Conservation (phyloP, 1,284 basidiomycete genomes). For the Leccinum pachyderme region DNA sequence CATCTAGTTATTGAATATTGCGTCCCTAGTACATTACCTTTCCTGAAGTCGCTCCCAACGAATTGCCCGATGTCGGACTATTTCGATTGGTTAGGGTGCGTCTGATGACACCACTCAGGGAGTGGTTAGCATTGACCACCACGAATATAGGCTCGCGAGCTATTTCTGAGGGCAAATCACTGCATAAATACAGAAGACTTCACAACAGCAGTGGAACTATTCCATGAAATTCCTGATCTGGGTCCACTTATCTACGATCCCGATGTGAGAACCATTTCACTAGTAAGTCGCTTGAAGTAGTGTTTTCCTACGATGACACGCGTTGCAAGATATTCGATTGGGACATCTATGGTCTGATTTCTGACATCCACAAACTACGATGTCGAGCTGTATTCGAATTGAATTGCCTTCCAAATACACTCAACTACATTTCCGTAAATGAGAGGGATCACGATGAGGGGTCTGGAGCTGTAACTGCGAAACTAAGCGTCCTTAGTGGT, state of each 20-base stretch:
- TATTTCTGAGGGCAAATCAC: not conserved
- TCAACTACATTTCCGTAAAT: not conserved
- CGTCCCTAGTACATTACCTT: constrained; percentile 1
- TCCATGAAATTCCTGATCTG: constrained; percentile 2
- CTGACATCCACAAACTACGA: not conserved
- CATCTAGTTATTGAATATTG: not conserved
- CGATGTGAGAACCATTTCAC: not conserved
- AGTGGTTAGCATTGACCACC: not conserved
- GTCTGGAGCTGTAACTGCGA: not conserved
- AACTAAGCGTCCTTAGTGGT: not conserved
- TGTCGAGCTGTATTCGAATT: not conserved
- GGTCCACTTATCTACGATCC: constrained; percentile 8
- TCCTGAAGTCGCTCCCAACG: not conserved
- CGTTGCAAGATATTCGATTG: constrained; percentile 11
- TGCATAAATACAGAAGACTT: not conserved
- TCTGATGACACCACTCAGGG: not conserved
- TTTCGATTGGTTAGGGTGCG: constrained; percentile 2
- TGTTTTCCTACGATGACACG: not conserved
- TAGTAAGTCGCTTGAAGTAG: constrained; percentile 2
- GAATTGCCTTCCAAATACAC: not conserved
- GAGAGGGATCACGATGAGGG: not conserved
- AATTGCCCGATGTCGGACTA: not conserved
- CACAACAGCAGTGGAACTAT: not conserved
- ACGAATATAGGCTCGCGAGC: not conserved
- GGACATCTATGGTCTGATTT: constrained; percentile 1